Evolutionary conservation across 306 rosid species (phyloP).

Genomic region (Trichosanthes truncata): DNA sequence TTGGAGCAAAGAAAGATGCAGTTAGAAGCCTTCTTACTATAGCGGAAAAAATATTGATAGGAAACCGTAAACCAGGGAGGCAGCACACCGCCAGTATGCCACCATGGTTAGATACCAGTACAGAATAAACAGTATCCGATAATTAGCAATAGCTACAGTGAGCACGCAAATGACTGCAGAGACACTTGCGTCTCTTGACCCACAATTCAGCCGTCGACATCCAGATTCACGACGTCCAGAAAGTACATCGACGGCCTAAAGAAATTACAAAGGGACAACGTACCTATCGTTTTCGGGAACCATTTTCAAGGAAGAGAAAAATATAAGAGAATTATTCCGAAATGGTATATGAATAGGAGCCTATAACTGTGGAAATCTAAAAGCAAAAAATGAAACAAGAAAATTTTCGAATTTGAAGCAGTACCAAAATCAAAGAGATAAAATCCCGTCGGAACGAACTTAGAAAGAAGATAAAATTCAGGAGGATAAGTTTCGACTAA

Average conservation of each 20-base stretch:
- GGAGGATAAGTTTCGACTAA: background rate
- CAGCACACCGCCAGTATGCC: background rate
- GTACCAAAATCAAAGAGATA: background rate
- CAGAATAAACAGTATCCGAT: background rate
- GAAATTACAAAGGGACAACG: background rate
- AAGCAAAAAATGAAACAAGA: background rate
- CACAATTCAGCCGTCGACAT: background rate
- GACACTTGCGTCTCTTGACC: background rate
- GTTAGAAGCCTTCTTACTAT: background rate
- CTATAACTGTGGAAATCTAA: background rate
- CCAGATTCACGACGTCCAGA: background rate
- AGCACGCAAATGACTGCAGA: background rate
- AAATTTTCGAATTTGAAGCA: background rate
- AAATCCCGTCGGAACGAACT: too few relatives aligned
- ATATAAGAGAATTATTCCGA: background rate
- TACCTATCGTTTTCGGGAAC: background rate
- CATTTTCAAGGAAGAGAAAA: background rate
- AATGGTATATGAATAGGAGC: background rate
- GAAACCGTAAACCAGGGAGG: background rate
- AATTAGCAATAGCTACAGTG: background rate
- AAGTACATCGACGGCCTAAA: background rate
- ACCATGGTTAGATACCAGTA: background rate
- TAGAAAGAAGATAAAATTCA: too few relatives aligned
- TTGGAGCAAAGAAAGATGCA: background rate
- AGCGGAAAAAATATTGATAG: background rate